These are phyloP conservation scores for Aspergillus chevalieri DNA, from an alignment of 2,329 filamentous ascomycete genomes.

Conservation along the genomic window DNA sequence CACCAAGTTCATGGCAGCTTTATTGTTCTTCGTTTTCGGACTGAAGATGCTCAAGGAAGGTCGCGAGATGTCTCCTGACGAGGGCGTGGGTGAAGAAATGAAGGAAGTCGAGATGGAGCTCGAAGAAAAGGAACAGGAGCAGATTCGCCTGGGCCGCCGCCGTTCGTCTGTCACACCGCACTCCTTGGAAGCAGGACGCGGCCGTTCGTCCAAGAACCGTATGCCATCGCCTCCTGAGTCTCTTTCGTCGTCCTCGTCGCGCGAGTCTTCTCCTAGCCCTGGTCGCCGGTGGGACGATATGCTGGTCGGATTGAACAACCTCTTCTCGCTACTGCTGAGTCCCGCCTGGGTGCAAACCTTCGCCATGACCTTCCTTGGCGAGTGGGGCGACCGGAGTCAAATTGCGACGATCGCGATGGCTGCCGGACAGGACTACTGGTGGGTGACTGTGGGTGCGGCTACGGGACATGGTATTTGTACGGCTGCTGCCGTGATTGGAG, in stretches of 20 bases:
- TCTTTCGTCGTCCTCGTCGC: conserved; percentile 67
- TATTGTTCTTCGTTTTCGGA: conserved; percentile 85
- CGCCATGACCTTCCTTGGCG: conserved; percentile 95
- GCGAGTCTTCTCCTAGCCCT: conserved; percentile 50
- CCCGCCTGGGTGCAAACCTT: conserved; percentile 99
- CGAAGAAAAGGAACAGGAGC: conserved; percentile 81
- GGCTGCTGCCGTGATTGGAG: conserved; percentile 82
- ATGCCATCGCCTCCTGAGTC: conserved; percentile 76
- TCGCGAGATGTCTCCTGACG: conserved; percentile 77
- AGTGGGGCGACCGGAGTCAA: conserved; percentile 96
- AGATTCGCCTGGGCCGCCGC: conserved; percentile 59
- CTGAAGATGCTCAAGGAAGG: conserved; percentile 78
- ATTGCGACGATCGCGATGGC: conserved; percentile 99
- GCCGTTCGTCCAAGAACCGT: conserved; percentile 62
- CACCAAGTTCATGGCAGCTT: conserved; percentile 78
- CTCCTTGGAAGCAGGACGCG: conserved; percentile 71
- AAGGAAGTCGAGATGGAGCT: conserved; percentile 92
- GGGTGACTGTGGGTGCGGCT: conserved; percentile 86
- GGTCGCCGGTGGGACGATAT: conserved; percentile 39
- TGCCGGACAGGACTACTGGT: conserved; percentile 97
- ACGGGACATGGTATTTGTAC: conserved; percentile 86
- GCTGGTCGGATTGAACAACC: conserved; percentile 69
- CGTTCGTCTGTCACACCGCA: conserved; percentile 68
- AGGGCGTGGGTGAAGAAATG: conserved; percentile 95
- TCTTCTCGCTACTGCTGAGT: conserved; percentile 80